Base-by-base conservation (phyloP, 768 basidiomycete genomes). In the Trametopsis cervina region DNA sequence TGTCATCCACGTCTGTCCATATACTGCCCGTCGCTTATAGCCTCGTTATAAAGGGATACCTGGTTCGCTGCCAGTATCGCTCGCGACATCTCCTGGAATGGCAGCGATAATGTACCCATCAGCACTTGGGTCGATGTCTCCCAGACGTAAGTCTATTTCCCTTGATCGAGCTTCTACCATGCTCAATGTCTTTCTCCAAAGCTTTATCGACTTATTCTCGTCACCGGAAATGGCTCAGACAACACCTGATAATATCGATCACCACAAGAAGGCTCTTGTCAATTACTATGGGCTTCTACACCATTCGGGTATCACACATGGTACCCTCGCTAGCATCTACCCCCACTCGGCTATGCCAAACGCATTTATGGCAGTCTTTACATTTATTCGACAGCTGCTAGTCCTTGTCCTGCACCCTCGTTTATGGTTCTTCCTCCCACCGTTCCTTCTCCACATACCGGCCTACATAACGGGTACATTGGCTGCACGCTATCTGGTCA, bases 61-160 rank as follows among this genome's bases (percentile, higher is more conserved):
- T 71, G 94, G 4, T 87, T 86, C 63, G 81, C 79, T 21, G 90
- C 90, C 2, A 79, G 85, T 46, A 95, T 93, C 81, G 90, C 92
- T 5, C 75, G 88, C 44, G 89, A 96, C 57, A 69, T 99, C 38
- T 69, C 96, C 15, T 96, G 89, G 88, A 82, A 84, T 4, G 52
- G 47, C 11, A 73, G 78, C 47, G 83, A 88, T 48, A 73, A 77
- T 21, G 77, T 96, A 46, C 71, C 79, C 40, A 74, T 92, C 37
- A 77, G 82, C 25, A 78, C 92, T 47, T 94, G 85, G 59, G 81
- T 90, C 21, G 65, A 71, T 11, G 73, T 94, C 44, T 87, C 88
- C 12, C 96, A 98, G 63, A 90, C 87, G 94, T 97, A 22, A 3
- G 50, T 40, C 20, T 6, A 10, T 36, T 18, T 24, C 22, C 67